Base-by-base conservation (phyloP, 768 basidiomycete species). In the Trametes villosa region DNA sequence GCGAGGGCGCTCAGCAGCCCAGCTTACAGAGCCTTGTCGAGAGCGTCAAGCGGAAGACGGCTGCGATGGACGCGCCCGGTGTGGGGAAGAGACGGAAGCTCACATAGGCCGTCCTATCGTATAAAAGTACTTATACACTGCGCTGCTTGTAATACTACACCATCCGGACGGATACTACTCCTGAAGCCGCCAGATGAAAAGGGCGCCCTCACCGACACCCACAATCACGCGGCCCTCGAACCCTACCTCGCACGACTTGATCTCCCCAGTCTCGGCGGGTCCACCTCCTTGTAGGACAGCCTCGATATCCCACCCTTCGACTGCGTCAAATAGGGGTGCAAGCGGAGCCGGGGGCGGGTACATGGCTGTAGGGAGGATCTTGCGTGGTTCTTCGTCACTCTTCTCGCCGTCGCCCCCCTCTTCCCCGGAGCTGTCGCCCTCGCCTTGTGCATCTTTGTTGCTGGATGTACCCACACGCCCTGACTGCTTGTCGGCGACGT, bases 1-100 rank as follows among this genome's bases (percentile, higher is more conserved):
- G 30, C 59, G 67, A 46, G 59, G 68, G 31, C 53, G 52, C 64
- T 30, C 70, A 61, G 70, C 77, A 71, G 22, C 75, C 74, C 44
- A 81, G 75, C 62, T 75, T 97, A 55, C 76, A 83, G 59, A 85
- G 75, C 59, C 77, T 98, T 36, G 92, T 95, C 31, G 89, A 92
- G 68, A 92, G 90, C 60, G 87, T 97, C 33, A 97, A 97, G 77
- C 80, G 93, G 57, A 95, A 91, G 74, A 88, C 83, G 59, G 68
- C 71, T 3, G 66, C 72, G 6, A 63, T 62, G 11, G 69, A 65
- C n/a, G 60, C 66, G 20, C 38, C 60, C 5, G 72, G 70, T 13
- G 60, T 71, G 24, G 80, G 81, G 41, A 82, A 80, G 61, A 70
- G 81, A 30, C 71, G 73, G 34, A 81, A 75, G 48, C 27, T 76